Base-by-base conservation (phyloP, 2,329 filamentous ascomycete genomes). In the Cladophialophora chaetospira region DNA sequence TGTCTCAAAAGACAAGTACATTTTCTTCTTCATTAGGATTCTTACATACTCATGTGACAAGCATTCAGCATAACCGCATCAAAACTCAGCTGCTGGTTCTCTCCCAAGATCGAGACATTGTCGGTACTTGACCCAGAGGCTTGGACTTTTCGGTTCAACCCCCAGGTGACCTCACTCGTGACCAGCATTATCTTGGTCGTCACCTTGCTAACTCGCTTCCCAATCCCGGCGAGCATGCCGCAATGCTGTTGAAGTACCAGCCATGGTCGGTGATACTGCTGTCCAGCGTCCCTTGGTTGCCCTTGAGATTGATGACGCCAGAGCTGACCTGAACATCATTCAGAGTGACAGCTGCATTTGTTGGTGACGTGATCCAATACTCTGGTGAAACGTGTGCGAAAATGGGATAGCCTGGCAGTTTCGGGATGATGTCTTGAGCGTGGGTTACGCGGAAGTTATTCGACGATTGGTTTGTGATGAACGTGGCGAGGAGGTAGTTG, bases 351-450 rank as follows among this genome's bases (percentile, higher is more conserved):
- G 65, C 52, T 17, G 49, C 65, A n/a, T 63, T 45, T 36, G 67
- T 63, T 4, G 59, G 66, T 19, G 67, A 69, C 9, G 69, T 73
- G 48, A 75, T 72, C 72, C 72, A 76, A 57, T 72, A 75, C 59
- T 76, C 73, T 0, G 72, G 72, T 23, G 69, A 72, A n/a, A 67
- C 60, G 45, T 75, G 73, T 17, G 64, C 66, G 53, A 66, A 75
- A 1, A 70, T 71, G 4, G 35, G 19, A n/a, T 63, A 62, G 1
- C 71, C 71, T 0, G 73, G 73, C 11, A 75, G 49, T 17, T 71
- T 70, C 25, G 73, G 73, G 2, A 76, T 71, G 9, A 71, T 63
- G 45, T 76, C 73, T 23, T 73, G 61, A 2, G 65, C 65, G 53
- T 75, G 73, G 0, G 73, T 75, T 45, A 71, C 65, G 17, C 73